These are phyloP conservation scores for Tolypocladium inflatum DNA, from an alignment of 2,329 filamentous ascomycete species.

Conservation along the genomic window DNA sequence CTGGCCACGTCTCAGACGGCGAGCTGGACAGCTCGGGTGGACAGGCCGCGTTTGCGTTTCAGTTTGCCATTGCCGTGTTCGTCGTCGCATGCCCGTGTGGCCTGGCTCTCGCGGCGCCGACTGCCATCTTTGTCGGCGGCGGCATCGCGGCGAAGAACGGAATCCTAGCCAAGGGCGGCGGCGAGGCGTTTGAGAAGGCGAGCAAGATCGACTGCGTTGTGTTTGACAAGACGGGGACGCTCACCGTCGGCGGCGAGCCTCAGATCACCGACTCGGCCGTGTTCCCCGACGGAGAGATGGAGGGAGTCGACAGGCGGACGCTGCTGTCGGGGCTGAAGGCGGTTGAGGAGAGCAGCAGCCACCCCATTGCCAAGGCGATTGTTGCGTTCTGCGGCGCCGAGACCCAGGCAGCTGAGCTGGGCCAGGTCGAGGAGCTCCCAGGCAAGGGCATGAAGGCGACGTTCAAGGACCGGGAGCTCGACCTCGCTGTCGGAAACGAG, in stretches of 20 bases:
- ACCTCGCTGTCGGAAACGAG: constrained; percentile 65
- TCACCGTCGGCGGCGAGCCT: constrained; percentile 66
- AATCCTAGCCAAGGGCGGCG: constrained; percentile 75
- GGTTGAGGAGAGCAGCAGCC: constrained; percentile 63
- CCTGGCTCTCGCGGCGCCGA: constrained; percentile 75
- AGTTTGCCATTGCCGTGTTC: constrained; percentile 80
- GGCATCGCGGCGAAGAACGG: constrained; percentile 71
- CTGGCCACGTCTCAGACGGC: constrained; percentile 43
- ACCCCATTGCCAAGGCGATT: constrained; percentile 65
- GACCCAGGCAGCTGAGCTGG: constrained; percentile 22
- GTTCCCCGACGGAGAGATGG: constrained; percentile 20
- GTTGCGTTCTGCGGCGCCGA: constrained; percentile 46
- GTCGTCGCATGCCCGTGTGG: constrained; percentile 82
- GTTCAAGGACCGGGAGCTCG: constrained; percentile 30
- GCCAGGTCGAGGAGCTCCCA: constrained; percentile 53
- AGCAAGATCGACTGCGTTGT: constrained; percentile 70
- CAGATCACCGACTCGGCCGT: constrained; percentile 49
- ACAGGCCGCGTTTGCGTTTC: constrained; percentile 64
- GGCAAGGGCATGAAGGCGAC: constrained; percentile 60
- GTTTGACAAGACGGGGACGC: constrained; percentile 82
- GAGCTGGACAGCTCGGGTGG: constrained; percentile 52
- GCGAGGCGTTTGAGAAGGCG: constrained; percentile 78
- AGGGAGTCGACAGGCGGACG: constrained; percentile 13
- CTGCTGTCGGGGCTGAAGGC: constrained; percentile 47
- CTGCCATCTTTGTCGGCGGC: constrained; percentile 74